Evolutionary conservation across 2,329 filamentous ascomycete species (phyloP), one percentile per base, ranked within the genome.

Genomic region (Xylaria sp.): DNA sequence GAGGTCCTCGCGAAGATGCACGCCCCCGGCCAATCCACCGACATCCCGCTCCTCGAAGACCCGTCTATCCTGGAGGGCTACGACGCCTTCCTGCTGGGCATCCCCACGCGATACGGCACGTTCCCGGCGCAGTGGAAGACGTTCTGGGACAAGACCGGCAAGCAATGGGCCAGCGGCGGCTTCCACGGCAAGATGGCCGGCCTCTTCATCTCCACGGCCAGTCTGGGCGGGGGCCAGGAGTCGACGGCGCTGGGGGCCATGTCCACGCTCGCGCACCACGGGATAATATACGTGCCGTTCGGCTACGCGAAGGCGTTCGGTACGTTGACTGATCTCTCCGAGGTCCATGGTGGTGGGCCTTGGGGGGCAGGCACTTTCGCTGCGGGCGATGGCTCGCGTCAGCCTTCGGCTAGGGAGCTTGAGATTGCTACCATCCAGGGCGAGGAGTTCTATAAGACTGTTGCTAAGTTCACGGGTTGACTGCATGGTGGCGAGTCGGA

Each of bases 361-460:
- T 99, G 96, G 96, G 96, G 95, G 77, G 94, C 95, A 40, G 96
- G 96, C 79, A 97, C 95, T 73, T 97, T 97, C 76, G 86, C 94
- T 71, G 89, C 79, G 70, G 85, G 79, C 69, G 93, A 98, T 76
- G 96, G 96, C 75, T 93, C 91, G 68, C 91, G 96, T 78, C 91
- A 95, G 86, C 96, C 96, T 59, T 84, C 86, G 18, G 79, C 84
- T 9, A 86, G 89, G 75, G 96, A 99, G 86, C 84, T 97, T 71
- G 86, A 92, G 81, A 79, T 98, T 71, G 96, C 96, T 69, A 87
- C 85, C 71, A 87, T 87, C 75, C 96, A 99, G 85, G 96, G 96
- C 82, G 90, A 93, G 86, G 79, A 83, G 63, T 99, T 98, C 85
- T 97, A 92, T 83, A 83, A 92, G 81, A 84, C 87, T 68, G 87